phyloP scores from a whole-genome alignment of 164 flowering plant species.

The Stephania yunnanensis region DNA sequence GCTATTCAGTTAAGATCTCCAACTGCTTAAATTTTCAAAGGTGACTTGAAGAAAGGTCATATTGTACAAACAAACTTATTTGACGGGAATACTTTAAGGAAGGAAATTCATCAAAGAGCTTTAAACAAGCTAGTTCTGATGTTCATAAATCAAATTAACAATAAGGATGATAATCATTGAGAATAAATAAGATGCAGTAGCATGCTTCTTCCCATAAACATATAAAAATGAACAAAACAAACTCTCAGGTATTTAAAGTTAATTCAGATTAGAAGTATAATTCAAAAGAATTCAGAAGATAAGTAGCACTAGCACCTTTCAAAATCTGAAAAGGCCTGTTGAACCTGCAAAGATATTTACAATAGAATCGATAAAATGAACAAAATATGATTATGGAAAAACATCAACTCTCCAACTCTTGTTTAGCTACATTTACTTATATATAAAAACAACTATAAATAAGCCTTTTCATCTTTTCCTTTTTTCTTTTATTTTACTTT shows the following conservation, averaged over 20 bases:
- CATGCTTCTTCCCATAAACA: background rate
- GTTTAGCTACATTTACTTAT: background rate
- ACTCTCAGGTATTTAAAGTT: background rate
- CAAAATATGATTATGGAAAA: background rate
- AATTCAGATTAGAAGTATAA: background rate
- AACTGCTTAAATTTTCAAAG: background rate
- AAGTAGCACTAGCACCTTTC: slow-evolving; percentile 43
- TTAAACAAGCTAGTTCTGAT: background rate
- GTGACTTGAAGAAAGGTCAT: background rate
- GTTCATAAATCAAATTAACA: background rate
- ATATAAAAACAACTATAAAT: background rate
- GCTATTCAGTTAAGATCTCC: background rate
- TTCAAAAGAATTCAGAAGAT: background rate
- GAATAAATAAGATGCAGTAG: background rate
- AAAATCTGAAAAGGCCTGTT: slow-evolving; percentile 55
- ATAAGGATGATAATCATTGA: too few relatives aligned
- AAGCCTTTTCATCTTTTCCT: background rate
- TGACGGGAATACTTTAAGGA: background rate
- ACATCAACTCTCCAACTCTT: background rate
- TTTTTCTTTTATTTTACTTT: background rate
- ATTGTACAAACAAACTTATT: background rate
- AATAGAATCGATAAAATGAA: background rate
- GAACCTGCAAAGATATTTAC: slow-evolving; percentile 42
- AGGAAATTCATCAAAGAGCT: background rate
- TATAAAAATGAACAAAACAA: background rate